Evolutionary conservation across 148 eudicot genomes (phyloP), one percentile per base, ranked within the genome.

Genomic region (Tetragonia tetragonoides): DNA sequence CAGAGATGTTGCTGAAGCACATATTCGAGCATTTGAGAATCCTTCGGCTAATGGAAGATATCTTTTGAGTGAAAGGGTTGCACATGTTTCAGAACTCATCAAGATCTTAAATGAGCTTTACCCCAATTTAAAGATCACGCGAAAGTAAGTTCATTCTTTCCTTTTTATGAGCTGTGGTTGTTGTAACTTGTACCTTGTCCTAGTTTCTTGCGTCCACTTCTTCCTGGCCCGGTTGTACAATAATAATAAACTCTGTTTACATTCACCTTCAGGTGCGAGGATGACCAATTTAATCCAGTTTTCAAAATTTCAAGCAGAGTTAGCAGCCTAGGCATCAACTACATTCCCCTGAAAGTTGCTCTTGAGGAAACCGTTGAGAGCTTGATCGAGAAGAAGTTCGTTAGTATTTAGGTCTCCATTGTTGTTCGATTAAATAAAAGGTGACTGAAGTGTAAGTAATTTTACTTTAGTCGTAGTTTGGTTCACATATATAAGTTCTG

Each of bases 291-390:
- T 7, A 15, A 23, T 37, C 71, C 81, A 12, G 67, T 59, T 71
- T 79, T 10, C 61, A 74, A 57, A 41, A 2, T 71, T 49, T 79
- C 83, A 1, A 71, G 59, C 20, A 80, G 67, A 41, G 65, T 38
- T 5, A 61, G 38, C 47, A 80, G 47, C 54, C 76, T 83, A 21
- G 84, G 84, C 37, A 82, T 81, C 11, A 78, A 86, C n/a, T 90
- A 70, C 84, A 88, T 79, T 62, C 83, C 90, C 63, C 61, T 88
- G 3, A 72, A 84, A 70, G 71, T 75, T 59, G 81, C 87, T 72
- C 54, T 90, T 62, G 87, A 84, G 80, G 94, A 88, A 28, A 88
- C 91, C 7, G 84, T 88, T 51, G 90, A 87, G 44, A 87, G 90
- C 90, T 81, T 90, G 74, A 88, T 75, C 72, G 89, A 84, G 84